Evolutionary conservation across 306 rosid genomes (phyloP), one percentile per base, ranked within the genome.

Genomic region (Medicago lupulina): DNA sequence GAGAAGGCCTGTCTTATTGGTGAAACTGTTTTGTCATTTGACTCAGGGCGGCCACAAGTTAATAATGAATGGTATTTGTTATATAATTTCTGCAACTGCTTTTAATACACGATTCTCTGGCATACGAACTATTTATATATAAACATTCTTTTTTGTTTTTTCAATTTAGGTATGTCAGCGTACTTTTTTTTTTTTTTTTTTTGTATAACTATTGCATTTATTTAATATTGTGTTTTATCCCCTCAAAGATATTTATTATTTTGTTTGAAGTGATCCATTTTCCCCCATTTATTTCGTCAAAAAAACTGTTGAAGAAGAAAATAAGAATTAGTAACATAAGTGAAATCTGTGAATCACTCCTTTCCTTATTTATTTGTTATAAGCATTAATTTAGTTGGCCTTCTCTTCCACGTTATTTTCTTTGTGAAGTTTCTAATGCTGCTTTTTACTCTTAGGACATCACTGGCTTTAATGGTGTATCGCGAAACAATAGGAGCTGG

Each of bases 381-480:
- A 79, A 39, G 53, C 61, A 64, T 55, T 70, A 44, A 63, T 78
- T 81, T 69, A 15, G 41, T 25, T 50, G 61, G 65, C 46, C 60
- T 67, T 71, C 34, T 79, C 46, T 71, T 75, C 34, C 86, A 73
- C 70, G 73, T 68, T 54, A 51, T 80, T 71, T 86, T 68, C 58
- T 71, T 67, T 49, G 70, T 55, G 74, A 84, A 55, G 62, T 51
- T 69, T 53, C 55, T 82, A 25, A 28, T 76, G 17, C 66, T 79
- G 44, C 31, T 31, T 71, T 79, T 46, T 64, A 62, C 82, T 77
- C 79, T 60, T 85, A 90, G 99, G 99, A 84, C 97, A 70, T 87
- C 93, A 34, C 74, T 83, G 79, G 97, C 99, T 82, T 89, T 95
- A 83, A 82, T 65, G 91, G 88, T 88, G 70, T 95, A 92, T 83